A percentile compares a stretch with the other conserved stretches of the same genome.
These are phyloP conservation scores for Cladosporium sphaerospermum DNA, from an alignment of 2,329 filamentous ascomycete species.

Conservation along the genomic window DNA sequence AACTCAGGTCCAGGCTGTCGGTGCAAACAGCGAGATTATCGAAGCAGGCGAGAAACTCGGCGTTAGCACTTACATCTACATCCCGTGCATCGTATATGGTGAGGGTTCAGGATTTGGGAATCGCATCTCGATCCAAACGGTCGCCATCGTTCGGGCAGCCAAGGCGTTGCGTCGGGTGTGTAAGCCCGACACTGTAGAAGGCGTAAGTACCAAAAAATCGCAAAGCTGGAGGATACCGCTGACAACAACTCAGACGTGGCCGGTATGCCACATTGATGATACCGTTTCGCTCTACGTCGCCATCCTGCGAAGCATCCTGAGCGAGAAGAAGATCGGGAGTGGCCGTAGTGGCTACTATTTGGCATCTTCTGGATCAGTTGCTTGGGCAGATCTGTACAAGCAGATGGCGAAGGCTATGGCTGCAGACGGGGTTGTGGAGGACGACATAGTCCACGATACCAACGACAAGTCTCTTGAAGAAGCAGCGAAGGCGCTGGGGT, in stretches of 20 bases:
- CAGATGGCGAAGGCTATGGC: slow-evolving; percentile 40
- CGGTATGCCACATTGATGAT: slow-evolving; percentile 48
- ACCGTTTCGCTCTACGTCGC: slow-evolving; percentile 43
- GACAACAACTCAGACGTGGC: slow-evolving; percentile 40
- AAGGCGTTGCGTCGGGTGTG: slow-evolving; percentile 37
- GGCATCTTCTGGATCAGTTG: slow-evolving; percentile 43
- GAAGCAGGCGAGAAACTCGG: slow-evolving; percentile 21
- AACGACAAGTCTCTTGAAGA: slow-evolving; percentile 32
- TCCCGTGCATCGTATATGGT: slow-evolving; percentile 50
- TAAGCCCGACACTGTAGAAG: slow-evolving; percentile 32
- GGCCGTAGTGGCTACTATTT: slow-evolving; percentile 47
- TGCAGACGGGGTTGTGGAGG: slow-evolving; percentile 36
- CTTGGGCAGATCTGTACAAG: slow-evolving; percentile 47
- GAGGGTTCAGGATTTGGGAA: slow-evolving; percentile 47
- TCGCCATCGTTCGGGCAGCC: slow-evolving; percentile 44
- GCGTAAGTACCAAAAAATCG: slow-evolving; percentile 21
- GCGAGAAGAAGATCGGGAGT: slow-evolving; percentile 31
- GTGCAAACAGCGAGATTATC: slow-evolving; percentile 12
- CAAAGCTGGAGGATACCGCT: slow-evolving; percentile 18
- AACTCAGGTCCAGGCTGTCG: slow-evolving; percentile 14
- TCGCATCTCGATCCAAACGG: slow-evolving; percentile 46
- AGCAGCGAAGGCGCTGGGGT: slow-evolving; percentile 39
- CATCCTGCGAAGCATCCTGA: slow-evolving; percentile 41
- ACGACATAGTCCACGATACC: slow-evolving; percentile 32
- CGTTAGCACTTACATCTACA: slow-evolving; percentile 48